phyloP scores from a whole-genome alignment of 371 early-diverging fungal species.

The Entomophthora muscae region DNA sequence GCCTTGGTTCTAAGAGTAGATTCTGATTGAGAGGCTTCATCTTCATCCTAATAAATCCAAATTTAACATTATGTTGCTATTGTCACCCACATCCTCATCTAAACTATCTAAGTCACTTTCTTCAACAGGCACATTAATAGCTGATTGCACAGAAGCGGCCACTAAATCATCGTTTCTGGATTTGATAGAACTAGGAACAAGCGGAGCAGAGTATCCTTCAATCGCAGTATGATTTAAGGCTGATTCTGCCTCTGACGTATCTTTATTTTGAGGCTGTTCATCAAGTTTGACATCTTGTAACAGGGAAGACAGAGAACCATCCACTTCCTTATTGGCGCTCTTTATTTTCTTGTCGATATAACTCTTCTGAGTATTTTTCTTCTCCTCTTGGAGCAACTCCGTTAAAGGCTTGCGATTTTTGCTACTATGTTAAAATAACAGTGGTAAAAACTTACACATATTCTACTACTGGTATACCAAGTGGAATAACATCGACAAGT shows the following conservation, averaged over 20 bases:
- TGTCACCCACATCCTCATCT: no score
- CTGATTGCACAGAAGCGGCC: no score
- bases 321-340: not conserved
- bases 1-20: no score
- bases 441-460: not conserved
- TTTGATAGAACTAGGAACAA: not conserved
- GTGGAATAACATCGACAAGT: not conserved
- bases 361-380: not conserved
- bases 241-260: not conserved
- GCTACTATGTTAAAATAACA: not conserved
- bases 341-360: not conserved
- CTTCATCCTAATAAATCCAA: no score
- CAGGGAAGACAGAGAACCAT: not conserved
- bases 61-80: no score
- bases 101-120: no score
- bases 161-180: no score
- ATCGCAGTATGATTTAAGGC: not conserved
- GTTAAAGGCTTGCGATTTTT: not conserved
- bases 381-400: not conserved
- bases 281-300: not conserved
- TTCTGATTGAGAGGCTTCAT: no score
- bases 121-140: no score
- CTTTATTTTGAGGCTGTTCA: not conserved
- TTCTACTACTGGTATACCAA: not conserved
- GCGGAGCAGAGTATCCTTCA: not conserved